Evolutionary conservation across 768 basidiomycete genomes (phyloP), one percentile per base, ranked within the genome.

Genomic region (Bullera alba): DNA sequence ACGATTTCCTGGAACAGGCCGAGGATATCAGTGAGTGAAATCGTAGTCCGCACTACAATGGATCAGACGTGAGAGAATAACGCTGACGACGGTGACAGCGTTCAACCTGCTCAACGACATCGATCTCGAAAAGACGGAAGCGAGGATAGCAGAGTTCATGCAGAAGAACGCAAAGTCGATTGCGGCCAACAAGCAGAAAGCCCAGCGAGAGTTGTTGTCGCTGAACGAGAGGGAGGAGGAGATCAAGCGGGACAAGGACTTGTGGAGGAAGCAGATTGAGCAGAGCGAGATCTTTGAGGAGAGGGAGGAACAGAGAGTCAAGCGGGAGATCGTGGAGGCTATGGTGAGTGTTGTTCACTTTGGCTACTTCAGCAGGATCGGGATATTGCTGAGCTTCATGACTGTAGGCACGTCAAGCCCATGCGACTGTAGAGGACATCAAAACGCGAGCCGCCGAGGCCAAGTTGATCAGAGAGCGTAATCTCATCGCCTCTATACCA

Each of bases 51-150:
- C 29, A 4, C 12, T 17, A 53, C 41, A 42, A 54, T 19, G 21
- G 16, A 46, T 28, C 35, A 10, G 21, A 12, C 14, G 25, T 4
- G 6, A 6, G 17, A 14, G 46, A 42, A 1, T 15, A 5, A 46
- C 27, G 23, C 39, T 36, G 30, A 36, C 21, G 4, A 25, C 43
- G 5, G n/a, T 22, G 39, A 12, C 61, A 92, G 92, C 88, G 4
- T 96, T 93, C 77, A 96, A 97, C 71, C 82, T 97, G 28, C 90
- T 96, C 49, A 84, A 95, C 57, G 86, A 88, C 25, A 79, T 92
- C 38, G 84, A 95, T 51, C 68, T 89, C 19, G 71, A 79, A 4
- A 77, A 82, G 60, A 96, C 91, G 0, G 91, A 97, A 75, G 81
- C 80, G 5, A 82, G 86, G 17, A 86, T 99, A 55, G 79, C 80